These are phyloP conservation scores for Royoungia palumana DNA, from an alignment of 768 basidiomycete species.

Conservation along the genomic window DNA sequence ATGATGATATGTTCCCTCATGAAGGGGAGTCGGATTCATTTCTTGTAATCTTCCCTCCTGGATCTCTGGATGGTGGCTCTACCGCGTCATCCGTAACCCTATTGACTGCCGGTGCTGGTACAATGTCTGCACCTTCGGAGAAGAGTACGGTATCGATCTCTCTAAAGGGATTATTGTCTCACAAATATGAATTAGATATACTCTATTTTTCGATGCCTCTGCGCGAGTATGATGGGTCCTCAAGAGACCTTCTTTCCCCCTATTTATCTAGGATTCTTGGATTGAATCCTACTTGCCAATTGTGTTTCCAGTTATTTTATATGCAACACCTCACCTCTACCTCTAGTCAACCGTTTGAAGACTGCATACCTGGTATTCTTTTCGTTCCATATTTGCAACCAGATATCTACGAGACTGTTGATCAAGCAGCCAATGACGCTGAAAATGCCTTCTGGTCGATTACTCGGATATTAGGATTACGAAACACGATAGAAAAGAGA, in stretches of 20 bases:
- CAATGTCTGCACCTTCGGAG: conserved; percentile 68
- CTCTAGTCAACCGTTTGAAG: background rate
- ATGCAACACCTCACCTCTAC: conserved; percentile 37
- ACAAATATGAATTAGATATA: conserved; percentile 43
- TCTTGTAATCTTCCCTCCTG: conserved; percentile 74
- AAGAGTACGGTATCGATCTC: conserved; percentile 43
- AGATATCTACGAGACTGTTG: conserved; percentile 50
- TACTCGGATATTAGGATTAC: background rate
- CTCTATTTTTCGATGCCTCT: conserved; percentile 56
- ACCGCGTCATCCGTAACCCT: conserved; percentile 52
- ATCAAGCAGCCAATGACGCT: conserved; percentile 54
- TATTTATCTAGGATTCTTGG: conserved; percentile 52
- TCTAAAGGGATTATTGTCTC: background rate
- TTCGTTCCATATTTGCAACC: conserved; percentile 27
- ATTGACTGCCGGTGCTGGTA: conserved; percentile 68
- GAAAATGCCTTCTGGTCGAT: conserved; percentile 54
- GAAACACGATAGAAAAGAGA: background rate
- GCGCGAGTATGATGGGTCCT: conserved; percentile 16
- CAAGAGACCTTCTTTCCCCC: conserved; percentile 44
- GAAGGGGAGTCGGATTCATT: conserved; percentile 51
- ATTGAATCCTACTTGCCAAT: conserved; percentile 14
- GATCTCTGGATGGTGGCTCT: conserved; percentile 47
- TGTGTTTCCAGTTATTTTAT: conserved; percentile 55
- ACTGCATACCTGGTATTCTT: conserved; percentile 7
- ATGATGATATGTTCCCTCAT: conserved; percentile 4